Percentiles rank a stretch among this genome's conserved stretches.
Conservation (phyloP, 768 basidiomycete genomes). For the Phylloporus scabripes region DNA sequence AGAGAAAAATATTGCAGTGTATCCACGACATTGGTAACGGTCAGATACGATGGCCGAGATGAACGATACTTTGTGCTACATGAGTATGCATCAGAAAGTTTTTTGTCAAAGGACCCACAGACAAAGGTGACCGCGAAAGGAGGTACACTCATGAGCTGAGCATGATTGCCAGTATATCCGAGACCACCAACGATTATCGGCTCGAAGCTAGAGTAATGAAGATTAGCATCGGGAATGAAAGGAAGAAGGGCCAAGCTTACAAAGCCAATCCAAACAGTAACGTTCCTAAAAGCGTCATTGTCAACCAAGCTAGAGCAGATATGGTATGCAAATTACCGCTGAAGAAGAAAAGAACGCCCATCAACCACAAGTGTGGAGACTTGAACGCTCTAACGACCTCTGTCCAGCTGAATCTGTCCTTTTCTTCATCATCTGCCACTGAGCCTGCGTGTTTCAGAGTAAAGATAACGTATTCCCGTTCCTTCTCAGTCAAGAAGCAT, state of each 20-base stretch:
- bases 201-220: conserved; percentile 49
- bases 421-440: conserved; percentile 36
- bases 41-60: conserved; percentile 47
- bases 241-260: conserved; percentile 12
- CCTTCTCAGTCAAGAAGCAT: conserved; percentile 45
- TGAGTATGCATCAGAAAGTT: background rate
- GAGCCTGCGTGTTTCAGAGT: conserved; percentile 23
- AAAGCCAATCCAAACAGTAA: conserved; percentile 17
- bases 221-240: conserved; percentile 27
- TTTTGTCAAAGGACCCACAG: conserved; percentile 26
- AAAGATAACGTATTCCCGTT: conserved; percentile 42
- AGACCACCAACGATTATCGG: conserved; percentile 60
- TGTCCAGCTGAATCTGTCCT: conserved; percentile 49
- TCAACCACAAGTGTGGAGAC: conserved; percentile 51
- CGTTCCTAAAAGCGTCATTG: conserved; percentile 10
- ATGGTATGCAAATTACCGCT: conserved; percentile 35
- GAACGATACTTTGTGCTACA: conserved; percentile 28
- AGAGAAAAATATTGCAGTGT: conserved; percentile 40
- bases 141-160: conserved; percentile 58
- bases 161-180: conserved; percentile 47
- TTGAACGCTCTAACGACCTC: conserved; percentile 47
- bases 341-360: conserved; percentile 48
- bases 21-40: conserved; percentile 45
- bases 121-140: conserved; percentile 48
- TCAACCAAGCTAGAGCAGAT: background rate